Evolutionary conservation across 306 rosid species (phyloP), one percentile per base, ranked within the genome.

Genomic region (Pterocarpus macrocarpus): DNA sequence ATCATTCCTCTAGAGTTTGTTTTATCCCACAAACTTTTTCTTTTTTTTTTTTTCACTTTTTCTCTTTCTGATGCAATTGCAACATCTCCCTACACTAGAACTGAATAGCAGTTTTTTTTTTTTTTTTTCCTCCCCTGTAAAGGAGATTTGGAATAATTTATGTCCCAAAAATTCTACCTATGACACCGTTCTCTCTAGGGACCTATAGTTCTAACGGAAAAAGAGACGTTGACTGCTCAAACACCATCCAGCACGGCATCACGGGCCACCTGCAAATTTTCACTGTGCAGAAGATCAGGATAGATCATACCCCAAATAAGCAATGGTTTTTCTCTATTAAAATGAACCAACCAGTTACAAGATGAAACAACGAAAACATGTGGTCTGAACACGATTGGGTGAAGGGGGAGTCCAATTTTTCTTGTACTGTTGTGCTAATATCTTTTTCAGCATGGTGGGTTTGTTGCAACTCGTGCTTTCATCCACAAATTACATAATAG

Each of bases 311-410:
- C 28, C 28, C 28, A 22, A 22, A 22, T 22, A 22, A 22, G 28
- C 28, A 22, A 22, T 22, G 0, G 28, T 0, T 22, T 22, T 22
- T 50, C 16, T 7, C 5, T 33, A 52, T 38, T 82, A 52, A 73
- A 28, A 55, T 10, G 76, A 68, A 58, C 41, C 72, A 73, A 65
- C 9, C 33, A 55, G 8, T 14, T 17, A 12, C 9, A 17, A 57
- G 4, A 67, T 32, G 81, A 56, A 69, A 75, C 82, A 62, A 69
- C 44, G 71, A 67, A 71, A 76, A 76, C 80, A 71, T 71, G 88
- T 85, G 80, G 80, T 57, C 13, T 75, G 12, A 35, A 65, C 3
- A 57, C 12, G 66, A 64, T 76, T 64, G 68, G 82, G 53, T 53
- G 34, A 16, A 64, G 50, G 45, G 73, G 50, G 64, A 49, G 17